Evolutionary conservation across 495 filamentous ascomycete genomes (phyloP).

Genomic region (Arthonia radiata): DNA sequence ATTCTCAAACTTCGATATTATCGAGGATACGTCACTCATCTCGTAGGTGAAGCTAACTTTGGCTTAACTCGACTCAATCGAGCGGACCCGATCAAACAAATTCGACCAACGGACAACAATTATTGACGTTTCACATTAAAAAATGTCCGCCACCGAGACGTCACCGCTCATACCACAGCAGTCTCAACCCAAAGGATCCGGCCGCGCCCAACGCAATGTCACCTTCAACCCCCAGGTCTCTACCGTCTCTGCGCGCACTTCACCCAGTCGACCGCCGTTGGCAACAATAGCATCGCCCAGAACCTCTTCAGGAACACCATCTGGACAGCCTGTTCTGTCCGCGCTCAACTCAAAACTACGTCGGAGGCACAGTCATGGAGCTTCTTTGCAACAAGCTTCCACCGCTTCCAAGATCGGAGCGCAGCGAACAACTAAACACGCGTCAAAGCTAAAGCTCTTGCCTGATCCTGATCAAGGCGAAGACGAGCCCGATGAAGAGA

Average conservation of each 20-base stretch:
- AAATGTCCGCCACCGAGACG: too few species aligned
- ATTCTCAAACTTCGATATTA: too few species aligned
- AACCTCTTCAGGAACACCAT: conserved; percentile 7
- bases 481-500: conserved; percentile 57
- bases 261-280: conserved; percentile 19
- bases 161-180: too few species aligned
- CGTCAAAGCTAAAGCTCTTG: conserved; percentile 84
- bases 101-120: too few species aligned
- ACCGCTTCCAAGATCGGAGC: conserved; percentile 64
- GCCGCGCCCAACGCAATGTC: conserved; percentile 35
- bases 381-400: conserved; percentile 24
- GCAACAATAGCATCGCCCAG: conserved; percentile 15
- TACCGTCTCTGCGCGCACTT: conserved; percentile 21
- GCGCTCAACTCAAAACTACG: conserved; percentile 69
- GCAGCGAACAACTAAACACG: conserved; percentile 80
- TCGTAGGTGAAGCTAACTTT: too few species aligned
- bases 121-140: too few species aligned
- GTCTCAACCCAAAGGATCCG: too few species aligned
- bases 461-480: conserved; percentile 70
- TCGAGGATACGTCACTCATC: too few species aligned
- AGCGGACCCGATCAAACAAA: too few species aligned
- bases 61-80: too few species aligned
- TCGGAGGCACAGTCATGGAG: conserved; percentile 58
- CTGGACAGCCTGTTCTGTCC: conserved; percentile 46
- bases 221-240: conserved; percentile 46